These are phyloP conservation scores for Pseudotsuga menziesii DNA, from an alignment of 75 land plant species.

Conservation along the genomic window DNA sequence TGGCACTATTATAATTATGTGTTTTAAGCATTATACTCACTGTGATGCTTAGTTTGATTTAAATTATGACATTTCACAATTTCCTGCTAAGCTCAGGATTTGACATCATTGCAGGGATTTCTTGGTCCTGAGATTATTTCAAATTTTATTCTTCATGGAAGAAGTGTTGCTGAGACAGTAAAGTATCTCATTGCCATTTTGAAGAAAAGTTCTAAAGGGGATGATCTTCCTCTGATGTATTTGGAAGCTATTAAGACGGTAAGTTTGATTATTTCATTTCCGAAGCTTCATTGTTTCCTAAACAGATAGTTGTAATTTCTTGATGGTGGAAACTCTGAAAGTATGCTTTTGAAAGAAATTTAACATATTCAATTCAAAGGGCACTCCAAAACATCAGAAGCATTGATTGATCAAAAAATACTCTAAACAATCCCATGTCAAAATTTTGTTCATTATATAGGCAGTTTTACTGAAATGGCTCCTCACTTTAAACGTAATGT, in stretches of 20 bases:
- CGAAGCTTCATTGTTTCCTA: neutral
- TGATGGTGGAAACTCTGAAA: neutral
- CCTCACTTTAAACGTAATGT: neutral
- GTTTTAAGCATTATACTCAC: no score
- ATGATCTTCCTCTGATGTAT: conserved; percentile 59
- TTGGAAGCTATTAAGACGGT: conserved; percentile 82
- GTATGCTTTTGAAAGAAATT: neutral
- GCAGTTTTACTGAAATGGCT: neutral
- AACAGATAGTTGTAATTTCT: neutral
- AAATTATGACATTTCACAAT: neutral
- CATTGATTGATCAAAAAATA: conserved; percentile 1
- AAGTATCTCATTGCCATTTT: conserved; percentile 71
- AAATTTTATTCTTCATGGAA: conserved; percentile 85
- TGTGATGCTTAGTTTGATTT: conserved; percentile 11
- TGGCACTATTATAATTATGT: neutral
- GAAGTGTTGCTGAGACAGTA: conserved; percentile 70
- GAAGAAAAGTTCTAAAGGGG: conserved; percentile 61
- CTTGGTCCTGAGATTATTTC: conserved; percentile 88
- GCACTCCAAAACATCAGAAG: neutral
- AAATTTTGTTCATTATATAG: conserved; percentile 6
- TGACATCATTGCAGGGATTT: conserved; percentile 56
- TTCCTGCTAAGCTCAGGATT: neutral
- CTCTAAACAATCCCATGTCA: neutral
- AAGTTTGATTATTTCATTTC: conserved; percentile 6
- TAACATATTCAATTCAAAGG: neutral